These are phyloP conservation scores for Phaeosphaeriaceae sp. DNA, from an alignment of 2,329 filamentous ascomycete species.

Conservation along the genomic window DNA sequence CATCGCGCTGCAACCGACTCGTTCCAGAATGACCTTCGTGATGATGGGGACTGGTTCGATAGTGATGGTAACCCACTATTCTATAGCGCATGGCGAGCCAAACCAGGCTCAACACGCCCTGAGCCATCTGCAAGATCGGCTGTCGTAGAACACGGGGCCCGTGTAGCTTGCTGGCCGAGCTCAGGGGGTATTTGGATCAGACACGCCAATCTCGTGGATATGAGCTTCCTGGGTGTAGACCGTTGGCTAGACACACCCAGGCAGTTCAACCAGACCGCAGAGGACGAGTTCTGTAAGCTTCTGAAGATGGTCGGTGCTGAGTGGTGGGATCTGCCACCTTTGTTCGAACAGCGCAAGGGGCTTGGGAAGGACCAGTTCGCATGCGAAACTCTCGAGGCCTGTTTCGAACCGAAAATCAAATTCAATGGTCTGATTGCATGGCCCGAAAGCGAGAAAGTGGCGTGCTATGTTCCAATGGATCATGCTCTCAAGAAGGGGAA, in stretches of 20 bases:
- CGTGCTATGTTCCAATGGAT: constrained; percentile 1
- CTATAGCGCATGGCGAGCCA: constrained; percentile 5
- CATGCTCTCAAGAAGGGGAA: background rate
- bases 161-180: constrained; percentile 6
- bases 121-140: background rate
- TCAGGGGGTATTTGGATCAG: constrained; percentile 9
- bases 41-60: constrained; percentile 2
- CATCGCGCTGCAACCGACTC: constrained; percentile 3
- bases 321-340: constrained; percentile 4
- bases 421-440: constrained; percentile 5
- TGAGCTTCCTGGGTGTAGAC: constrained; percentile 2
- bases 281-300: constrained; percentile 7
- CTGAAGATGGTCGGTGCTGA: constrained; percentile 3
- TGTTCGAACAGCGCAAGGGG: background rate
- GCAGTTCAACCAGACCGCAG: constrained; percentile 5
- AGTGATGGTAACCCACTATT: constrained; percentile 4
- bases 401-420: constrained; percentile 4
- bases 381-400: constrained; percentile 6
- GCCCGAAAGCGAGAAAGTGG: background rate
- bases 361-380: constrained; percentile 2
- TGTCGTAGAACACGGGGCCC: background rate
- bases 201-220: constrained; percentile 4
- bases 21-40: background rate
- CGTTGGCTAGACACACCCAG: constrained; percentile 1
- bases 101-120: background rate